Evolutionary conservation across 1,284 basidiomycete species (phyloP), one percentile per base, ranked within the genome.

Genomic region (Ganoderma leucocontextum): DNA sequence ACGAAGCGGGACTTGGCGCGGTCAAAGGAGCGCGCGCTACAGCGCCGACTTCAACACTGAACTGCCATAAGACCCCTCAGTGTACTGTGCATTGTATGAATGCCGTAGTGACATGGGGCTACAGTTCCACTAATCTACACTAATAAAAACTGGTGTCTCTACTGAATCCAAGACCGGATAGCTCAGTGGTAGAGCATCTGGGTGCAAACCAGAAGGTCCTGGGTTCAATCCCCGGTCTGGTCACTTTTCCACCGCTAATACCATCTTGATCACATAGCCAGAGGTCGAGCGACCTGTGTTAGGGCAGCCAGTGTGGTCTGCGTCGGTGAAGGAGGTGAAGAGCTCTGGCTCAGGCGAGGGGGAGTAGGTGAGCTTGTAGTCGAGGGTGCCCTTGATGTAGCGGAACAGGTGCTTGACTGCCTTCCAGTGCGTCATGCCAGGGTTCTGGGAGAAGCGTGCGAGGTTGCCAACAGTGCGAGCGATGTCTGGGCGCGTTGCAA

Each of bases 331-430:
- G 44, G 44, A 47, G 44, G 25, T 59, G 64, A 35, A 49, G 58
- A 47, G 13, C 44, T 47, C 44, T 17, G 44, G 19, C 6, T 47
- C 44, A 7, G 57, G 41, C 19, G 44, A 60, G 17, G 53, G 47
- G 57, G 64, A 38, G n/a, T 52, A 47, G 44, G 44, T 47, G 44
- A 47, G 44, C 44, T 47, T 47, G 44, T 55, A 55, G 52, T 65
- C 41, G 7, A 52, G 44, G 41, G 57, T 65, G 36, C 70, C 73
- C 47, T 72, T 71, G 62, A 77, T 53, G 72, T 77, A 79, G 7
- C 67, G 67, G n/a, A 75, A 49, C 59, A 74, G 36, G 39, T 67
- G 73, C 33, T 72, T 63, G 49, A 72, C 66, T 29, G 73, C 73
- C 6, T 68, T 59, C 70, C 72, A 75, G 66, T 78, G 76, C 15